These are phyloP conservation scores for Jacaranda copaia DNA, from an alignment of 257 asterid species.

Conservation along the genomic window DNA sequence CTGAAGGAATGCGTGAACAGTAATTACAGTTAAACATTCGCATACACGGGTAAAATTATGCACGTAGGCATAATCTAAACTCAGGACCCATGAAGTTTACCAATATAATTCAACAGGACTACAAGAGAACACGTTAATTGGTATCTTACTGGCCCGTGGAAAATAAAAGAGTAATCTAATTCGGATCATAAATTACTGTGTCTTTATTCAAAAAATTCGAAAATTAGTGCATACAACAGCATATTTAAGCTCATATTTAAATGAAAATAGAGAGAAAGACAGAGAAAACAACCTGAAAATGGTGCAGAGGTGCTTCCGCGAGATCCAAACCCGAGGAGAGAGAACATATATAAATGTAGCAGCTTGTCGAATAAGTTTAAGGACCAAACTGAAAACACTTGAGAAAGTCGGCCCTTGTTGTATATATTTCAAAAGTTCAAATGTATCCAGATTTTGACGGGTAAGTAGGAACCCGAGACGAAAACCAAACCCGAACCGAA, in stretches of 20 bases:
- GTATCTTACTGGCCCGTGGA: not conserved
- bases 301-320: not conserved
- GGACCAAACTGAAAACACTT: not conserved
- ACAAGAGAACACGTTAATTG: not conserved
- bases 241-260: not conserved
- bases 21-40: not conserved
- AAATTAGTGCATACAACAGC: not conserved
- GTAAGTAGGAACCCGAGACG: not conserved
- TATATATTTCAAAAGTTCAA: not conserved
- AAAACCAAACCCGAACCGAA: not conserved
- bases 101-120: not conserved
- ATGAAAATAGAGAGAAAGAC: not conserved
- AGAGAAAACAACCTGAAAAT: not conserved
- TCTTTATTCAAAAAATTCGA: not conserved
- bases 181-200: not conserved
- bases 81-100: not conserved
- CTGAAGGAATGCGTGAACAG: not conserved
- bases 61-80: not conserved
- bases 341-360: not conserved
- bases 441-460: not conserved
- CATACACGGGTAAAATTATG: not conserved
- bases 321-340: constrained; percentile 18
- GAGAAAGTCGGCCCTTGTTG: not conserved
- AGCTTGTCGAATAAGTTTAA: not conserved
- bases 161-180: not conserved